These are phyloP conservation scores for Gynochthodes officinalis DNA, from an alignment of 257 asterid species.

Conservation along the genomic window DNA sequence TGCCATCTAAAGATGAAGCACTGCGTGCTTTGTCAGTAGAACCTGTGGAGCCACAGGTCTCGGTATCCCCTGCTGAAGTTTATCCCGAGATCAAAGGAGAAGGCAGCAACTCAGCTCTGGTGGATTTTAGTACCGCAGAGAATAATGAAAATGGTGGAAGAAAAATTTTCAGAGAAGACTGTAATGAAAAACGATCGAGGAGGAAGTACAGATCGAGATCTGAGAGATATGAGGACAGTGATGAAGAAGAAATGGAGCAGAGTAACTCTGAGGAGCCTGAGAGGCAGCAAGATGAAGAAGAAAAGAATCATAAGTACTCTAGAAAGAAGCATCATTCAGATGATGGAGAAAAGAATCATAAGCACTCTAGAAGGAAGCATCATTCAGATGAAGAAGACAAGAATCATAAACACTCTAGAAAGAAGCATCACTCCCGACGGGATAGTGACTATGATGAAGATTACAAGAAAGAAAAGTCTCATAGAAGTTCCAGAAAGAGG, in stretches of 20 bases:
- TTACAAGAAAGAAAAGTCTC: conserved; percentile 29
- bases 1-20: conserved; percentile 44
- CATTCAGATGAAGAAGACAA: conserved; percentile 34
- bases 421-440: conserved; percentile 29
- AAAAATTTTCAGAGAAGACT: conserved; percentile 41
- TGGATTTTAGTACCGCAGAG: conserved; percentile 28
- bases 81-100: conserved; percentile 31
- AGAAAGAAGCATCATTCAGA: too few species aligned
- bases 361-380: conserved; percentile 28
- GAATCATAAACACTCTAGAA: conserved; percentile 29
- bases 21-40: conserved; percentile 56
- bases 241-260: conserved; percentile 30
- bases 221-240: conserved; percentile 33
- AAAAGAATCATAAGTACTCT: conserved; percentile 25
- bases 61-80: conserved; percentile 28
- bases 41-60: conserved; percentile 45
- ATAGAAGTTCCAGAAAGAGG: conserved; percentile 38
- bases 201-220: conserved; percentile 51
- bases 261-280: conserved; percentile 30
- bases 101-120: conserved; percentile 47
- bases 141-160: conserved; percentile 28
- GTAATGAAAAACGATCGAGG: conserved; percentile 30
- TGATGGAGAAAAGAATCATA: conserved; percentile 32
- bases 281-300: conserved; percentile 36
- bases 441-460: conserved; percentile 28